A percentile compares a stretch with the other conserved stretches of the same genome.
Evolutionary conservation across 1,139 yeast genomes (phyloP).

Genomic region (Fermentozyma sake): DNA sequence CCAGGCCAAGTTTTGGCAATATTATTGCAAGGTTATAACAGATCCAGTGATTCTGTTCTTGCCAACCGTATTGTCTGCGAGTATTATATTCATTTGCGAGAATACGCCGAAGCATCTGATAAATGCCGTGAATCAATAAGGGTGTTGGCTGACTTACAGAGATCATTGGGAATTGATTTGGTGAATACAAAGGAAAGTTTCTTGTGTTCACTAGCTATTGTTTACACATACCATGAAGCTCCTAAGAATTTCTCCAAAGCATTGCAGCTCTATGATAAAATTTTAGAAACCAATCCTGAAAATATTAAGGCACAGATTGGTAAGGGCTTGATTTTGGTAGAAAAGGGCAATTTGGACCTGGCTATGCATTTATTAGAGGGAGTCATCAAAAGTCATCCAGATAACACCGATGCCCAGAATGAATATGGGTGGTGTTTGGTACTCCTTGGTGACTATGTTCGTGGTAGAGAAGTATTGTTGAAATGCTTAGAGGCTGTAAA

Average conservation of each 20-base stretch:
- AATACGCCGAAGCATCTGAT: constrained; percentile 60
- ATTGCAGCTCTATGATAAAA: constrained; percentile 60
- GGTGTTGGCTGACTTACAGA: constrained; percentile 45
- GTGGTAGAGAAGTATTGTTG: constrained; percentile 52
- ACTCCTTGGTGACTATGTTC: constrained; percentile 43
- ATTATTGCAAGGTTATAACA: constrained; percentile 51
- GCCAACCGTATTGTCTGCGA: constrained; percentile 64
- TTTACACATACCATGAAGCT: constrained; percentile 81
- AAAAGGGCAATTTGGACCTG: constrained; percentile 50
- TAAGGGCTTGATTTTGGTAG: constrained; percentile 71
- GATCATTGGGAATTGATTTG: constrained; percentile 45
- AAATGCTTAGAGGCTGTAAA: constrained; percentile 38
- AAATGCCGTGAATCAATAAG: constrained; percentile 60
- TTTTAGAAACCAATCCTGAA: constrained; percentile 46
- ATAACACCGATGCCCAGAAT: constrained; percentile 55
- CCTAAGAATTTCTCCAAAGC: constrained; percentile 85
- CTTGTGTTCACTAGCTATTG: constrained; percentile 64
- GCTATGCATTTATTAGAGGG: constrained; percentile 52
- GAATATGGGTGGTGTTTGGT: constrained; percentile 82
- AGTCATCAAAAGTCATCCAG: constrained; percentile 49
- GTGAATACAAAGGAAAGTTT: constrained; percentile 54
- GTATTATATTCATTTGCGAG: constrained; percentile 56
- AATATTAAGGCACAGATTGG: constrained; percentile 71
- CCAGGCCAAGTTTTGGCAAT: constrained; percentile 53
- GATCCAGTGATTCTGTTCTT: constrained; percentile 47